Evolutionary conservation across 1,284 basidiomycete genomes (phyloP).

Genomic region (Exobasidium rhododendri): DNA sequence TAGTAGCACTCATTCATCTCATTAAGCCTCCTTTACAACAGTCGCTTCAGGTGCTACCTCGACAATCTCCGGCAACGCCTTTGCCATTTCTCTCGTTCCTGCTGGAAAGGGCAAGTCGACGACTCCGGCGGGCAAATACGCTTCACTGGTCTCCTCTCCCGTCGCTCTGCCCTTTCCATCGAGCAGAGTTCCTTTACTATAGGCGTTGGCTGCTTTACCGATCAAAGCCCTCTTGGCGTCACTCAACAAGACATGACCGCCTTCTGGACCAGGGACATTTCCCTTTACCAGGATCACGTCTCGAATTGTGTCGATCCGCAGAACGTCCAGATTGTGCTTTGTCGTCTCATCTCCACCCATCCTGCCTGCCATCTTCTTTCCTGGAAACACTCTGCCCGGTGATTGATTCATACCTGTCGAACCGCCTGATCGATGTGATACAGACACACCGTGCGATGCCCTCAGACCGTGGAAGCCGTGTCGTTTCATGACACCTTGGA

Average conservation of each 20-base stretch:
- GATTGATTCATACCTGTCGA: constrained; percentile 87
- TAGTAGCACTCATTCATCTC: no score
- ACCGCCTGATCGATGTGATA: constrained; percentile 88
- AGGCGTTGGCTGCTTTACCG: constrained; percentile 47
- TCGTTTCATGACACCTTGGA: constrained; percentile 94
- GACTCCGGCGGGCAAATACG: constrained; percentile 78
- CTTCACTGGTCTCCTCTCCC: constrained; percentile 63
- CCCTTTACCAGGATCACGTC: constrained; percentile 81
- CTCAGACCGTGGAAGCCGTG: constrained; percentile 88
- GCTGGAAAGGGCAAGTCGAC: constrained; percentile 85
- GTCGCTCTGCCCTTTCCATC: constrained; percentile 42
- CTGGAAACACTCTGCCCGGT: constrained; percentile 88
- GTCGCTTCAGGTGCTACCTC: constrained; percentile 32
- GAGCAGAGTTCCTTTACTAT: constrained; percentile 4
- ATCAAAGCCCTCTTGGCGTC: constrained; percentile 49
- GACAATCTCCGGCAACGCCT: constrained; percentile 56
- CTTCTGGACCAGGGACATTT: constrained; percentile 61
- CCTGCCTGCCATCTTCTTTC: constrained; percentile 96
- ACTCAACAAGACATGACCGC: constrained; percentile 56
- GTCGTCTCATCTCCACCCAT: constrained; percentile 67
- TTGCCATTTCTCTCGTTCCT: constrained; percentile 75
- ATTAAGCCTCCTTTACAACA: no score
- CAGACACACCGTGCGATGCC: constrained; percentile 92
- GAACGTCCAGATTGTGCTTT: constrained; percentile 81
- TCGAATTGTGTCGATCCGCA: constrained; percentile 79